phyloP scores from a whole-genome alignment of 1,284 basidiomycete species.

The Sanghuangporus weigelae region DNA sequence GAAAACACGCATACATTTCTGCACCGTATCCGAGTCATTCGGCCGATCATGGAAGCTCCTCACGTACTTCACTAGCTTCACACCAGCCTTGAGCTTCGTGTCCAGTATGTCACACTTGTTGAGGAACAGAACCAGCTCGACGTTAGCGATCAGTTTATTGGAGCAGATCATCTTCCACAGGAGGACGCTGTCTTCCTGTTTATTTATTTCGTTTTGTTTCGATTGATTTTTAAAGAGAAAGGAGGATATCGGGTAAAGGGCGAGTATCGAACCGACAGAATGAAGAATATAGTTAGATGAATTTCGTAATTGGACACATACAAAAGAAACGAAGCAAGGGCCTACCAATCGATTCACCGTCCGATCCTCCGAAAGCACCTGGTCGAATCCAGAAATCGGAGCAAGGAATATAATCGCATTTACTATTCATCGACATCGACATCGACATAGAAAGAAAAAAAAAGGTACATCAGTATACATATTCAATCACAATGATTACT shows the following conservation, averaged over 20 bases:
- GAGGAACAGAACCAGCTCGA: slow-evolving; percentile 54
- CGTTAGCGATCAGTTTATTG: slow-evolving; percentile 45
- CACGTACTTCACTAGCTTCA: slow-evolving; percentile 50
- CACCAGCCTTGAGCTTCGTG: slow-evolving; percentile 44
- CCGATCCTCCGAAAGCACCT: slow-evolving; percentile 64
- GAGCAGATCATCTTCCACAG: slow-evolving; percentile 58
- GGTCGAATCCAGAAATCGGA: slow-evolving; percentile 75
- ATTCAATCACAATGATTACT: too few species aligned
- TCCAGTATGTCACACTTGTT: slow-evolving; percentile 62
- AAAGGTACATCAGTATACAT: too few species aligned
- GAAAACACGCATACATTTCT: slow-evolving; percentile 36
- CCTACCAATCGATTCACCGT: slow-evolving; percentile 65
- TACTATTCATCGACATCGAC: slow-evolving; percentile 5
- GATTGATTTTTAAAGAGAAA: background rate
- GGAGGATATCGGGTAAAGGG: background rate
- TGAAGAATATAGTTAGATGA: too few species aligned
- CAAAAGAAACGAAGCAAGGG: slow-evolving; percentile 11
- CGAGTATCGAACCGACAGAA: background rate
- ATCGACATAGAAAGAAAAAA: background rate
- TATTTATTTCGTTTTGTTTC: background rate
- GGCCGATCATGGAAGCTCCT: slow-evolving; percentile 43
- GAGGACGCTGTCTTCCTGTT: slow-evolving; percentile 50
- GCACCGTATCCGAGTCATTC: slow-evolving; percentile 47
- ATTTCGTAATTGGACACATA: background rate
- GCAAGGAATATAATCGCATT: slow-evolving; percentile 77